A percentile compares a stretch with the other conserved stretches of the same genome.
Evolutionary conservation across 176 grass and related monocot species (phyloP).

Genomic region (Coix lacrymajobi): DNA sequence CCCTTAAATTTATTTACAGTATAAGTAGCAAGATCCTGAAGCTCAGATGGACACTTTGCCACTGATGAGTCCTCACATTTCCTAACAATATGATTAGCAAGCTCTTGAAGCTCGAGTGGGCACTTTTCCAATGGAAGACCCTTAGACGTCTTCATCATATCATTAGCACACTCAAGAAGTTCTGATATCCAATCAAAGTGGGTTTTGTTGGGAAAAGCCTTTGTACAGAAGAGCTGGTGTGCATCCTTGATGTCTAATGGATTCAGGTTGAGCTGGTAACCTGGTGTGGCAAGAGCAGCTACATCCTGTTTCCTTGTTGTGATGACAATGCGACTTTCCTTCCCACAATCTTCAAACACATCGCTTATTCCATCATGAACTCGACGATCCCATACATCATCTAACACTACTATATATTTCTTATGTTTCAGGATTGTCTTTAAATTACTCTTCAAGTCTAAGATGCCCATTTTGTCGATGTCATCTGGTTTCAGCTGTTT

Average conservation of each 20-base stretch:
- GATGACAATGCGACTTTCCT: slow-evolving; percentile 5
- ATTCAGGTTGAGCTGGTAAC: slow-evolving; percentile 16
- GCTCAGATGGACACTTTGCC: neutral
- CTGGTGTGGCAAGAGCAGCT: neutral
- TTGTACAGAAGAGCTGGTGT: neutral
- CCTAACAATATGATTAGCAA: neutral
- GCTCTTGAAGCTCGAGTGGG: neutral
- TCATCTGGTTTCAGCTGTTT: neutral
- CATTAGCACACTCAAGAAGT: neutral
- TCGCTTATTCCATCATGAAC: neutral
- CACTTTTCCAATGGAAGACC: neutral
- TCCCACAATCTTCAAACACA: neutral
- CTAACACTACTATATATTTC: slow-evolving; percentile 15
- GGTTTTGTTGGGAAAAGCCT: slow-evolving; percentile 14
- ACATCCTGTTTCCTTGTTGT: slow-evolving; percentile 22
- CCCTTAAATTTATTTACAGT: neutral
- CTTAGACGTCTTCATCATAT: neutral
- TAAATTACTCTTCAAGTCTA: neutral
- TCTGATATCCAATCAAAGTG: neutral
- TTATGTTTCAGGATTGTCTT: neutral
- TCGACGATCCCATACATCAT: slow-evolving; percentile 25
- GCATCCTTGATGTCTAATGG: slow-evolving; percentile 10
- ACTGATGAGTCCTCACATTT: neutral
- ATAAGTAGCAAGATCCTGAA: neutral
- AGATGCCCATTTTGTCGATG: neutral